Conservation (phyloP, 1,139 yeast species). For the Candida tetrigidarum region DNA sequence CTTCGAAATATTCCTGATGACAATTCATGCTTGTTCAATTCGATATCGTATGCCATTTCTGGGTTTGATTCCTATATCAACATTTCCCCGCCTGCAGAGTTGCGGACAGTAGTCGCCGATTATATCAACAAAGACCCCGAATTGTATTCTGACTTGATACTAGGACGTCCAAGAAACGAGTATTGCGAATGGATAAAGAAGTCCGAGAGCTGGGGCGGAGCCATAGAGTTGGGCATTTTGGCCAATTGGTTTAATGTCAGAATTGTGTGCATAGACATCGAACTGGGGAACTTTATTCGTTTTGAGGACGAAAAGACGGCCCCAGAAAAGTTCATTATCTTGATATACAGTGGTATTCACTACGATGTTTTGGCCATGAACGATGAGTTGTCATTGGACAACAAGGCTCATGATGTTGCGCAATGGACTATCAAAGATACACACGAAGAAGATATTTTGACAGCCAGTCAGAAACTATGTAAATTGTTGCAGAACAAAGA, state of each 20-base stretch:
- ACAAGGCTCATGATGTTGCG: conserved; percentile 37
- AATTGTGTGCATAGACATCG: conserved; percentile 70
- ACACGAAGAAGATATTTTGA: conserved; percentile 20
- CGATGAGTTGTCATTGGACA: conserved; percentile 26
- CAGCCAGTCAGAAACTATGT: conserved; percentile 33
- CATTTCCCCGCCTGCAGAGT: conserved; percentile 36
- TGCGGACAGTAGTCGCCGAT: conserved; percentile 52
- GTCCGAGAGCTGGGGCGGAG: conserved; percentile 84
- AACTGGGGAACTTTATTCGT: conserved; percentile 60
- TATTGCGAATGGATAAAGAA: conserved; percentile 67
- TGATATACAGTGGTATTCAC: conserved; percentile 76
- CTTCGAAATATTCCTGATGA: conserved; percentile 75
- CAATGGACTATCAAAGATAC: conserved; percentile 41
- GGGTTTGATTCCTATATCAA: conserved; percentile 24
- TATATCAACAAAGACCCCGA: conserved; percentile 48
- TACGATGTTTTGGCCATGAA: conserved; percentile 65
- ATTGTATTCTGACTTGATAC: conserved; percentile 57
- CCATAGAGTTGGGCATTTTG: conserved; percentile 73
- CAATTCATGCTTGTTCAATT: conserved; percentile 78
- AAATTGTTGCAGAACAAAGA: conserved; percentile 52
- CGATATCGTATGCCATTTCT: conserved; percentile 60
- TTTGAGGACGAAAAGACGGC: conserved; percentile 49
- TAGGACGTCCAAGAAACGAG: conserved; percentile 54
- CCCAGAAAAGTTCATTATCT: conserved; percentile 46
- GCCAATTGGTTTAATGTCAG: conserved; percentile 56